A percentile compares a stretch with the other conserved stretches of the same genome.
phyloP scores from a whole-genome alignment of 164 flowering plant genomes.

The Litsea cubeba region DNA sequence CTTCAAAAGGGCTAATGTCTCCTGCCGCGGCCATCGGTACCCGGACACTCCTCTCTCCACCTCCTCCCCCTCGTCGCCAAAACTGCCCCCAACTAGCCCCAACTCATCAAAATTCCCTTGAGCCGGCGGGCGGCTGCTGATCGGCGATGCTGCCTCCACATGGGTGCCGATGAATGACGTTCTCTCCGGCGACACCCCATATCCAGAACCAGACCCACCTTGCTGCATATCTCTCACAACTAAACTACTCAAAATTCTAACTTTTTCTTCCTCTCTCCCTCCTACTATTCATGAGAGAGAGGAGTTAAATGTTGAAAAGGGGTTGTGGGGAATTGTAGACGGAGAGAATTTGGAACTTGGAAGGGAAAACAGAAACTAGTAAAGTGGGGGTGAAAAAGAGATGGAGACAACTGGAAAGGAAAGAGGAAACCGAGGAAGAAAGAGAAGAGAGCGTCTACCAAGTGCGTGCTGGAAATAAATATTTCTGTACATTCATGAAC shows the following conservation, averaged over 20 bases:
- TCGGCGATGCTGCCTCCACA: slow-evolving; percentile 33
- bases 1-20: slow-evolving; percentile 82
- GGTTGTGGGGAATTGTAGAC: not conserved
- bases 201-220: slow-evolving; percentile 38
- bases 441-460: slow-evolving; percentile 14
- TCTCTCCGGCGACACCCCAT: slow-evolving; percentile 32
- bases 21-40: slow-evolving; percentile 88
- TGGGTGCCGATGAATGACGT: slow-evolving; percentile 10
- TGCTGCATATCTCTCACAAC: slow-evolving; percentile 26
- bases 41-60: slow-evolving; percentile 29
- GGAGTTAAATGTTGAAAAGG: not conserved
- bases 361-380: slow-evolving; percentile 10
- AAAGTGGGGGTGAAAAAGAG: slow-evolving; percentile 22
- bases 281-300: slow-evolving; percentile 7
- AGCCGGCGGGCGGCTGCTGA: slow-evolving; percentile 48
- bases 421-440: slow-evolving; percentile 30
- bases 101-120: slow-evolving; percentile 31
- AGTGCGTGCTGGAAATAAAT: slow-evolving; percentile 30
- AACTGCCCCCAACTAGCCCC: slow-evolving; percentile 11
- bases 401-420: slow-evolving; percentile 26
- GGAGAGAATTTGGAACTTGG: slow-evolving; percentile 15
- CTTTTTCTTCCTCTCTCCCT: not conserved
- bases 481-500: not conserved
- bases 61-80: slow-evolving; percentile 28
- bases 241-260: not conserved